These are phyloP conservation scores for Psophocarpus tetragonolobus DNA, from an alignment of 306 rosid species.

Conservation along the genomic window DNA sequence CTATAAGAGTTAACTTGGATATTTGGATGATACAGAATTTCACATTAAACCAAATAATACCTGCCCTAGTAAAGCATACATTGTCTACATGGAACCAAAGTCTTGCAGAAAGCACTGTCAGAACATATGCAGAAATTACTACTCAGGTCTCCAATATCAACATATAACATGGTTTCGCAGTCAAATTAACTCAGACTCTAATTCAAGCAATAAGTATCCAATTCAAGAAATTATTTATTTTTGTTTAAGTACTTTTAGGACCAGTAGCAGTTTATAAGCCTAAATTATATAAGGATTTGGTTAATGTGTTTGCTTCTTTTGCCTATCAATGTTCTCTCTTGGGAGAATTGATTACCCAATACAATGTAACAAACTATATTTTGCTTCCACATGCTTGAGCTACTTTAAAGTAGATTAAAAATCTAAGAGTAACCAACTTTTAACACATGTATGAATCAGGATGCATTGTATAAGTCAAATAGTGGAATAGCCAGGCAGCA, in stretches of 20 bases:
- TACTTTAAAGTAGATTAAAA: not conserved
- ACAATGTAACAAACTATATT: constrained; percentile 12
- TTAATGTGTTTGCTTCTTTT: not conserved
- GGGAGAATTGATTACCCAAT: constrained; percentile 2
- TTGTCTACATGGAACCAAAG: not conserved
- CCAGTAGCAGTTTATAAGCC: constrained; percentile 11
- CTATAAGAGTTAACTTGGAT: not conserved
- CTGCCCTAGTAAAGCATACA: constrained; percentile 2
- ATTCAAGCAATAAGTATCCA: constrained; percentile 16
- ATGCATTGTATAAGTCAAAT: not conserved
- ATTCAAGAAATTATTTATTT: not conserved
- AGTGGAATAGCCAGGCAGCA: not conserved
- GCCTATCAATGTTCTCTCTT: not conserved
- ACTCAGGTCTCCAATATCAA: constrained; percentile 25
- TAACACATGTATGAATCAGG: not conserved
- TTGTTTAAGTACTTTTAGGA: not conserved
- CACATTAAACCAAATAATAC: constrained; percentile 18
- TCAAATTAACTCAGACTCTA: not conserved
- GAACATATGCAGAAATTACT: not conserved
- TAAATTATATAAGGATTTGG: not conserved
- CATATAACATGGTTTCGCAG: not conserved
- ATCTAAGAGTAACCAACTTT: not conserved
- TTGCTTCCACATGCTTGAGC: not conserved
- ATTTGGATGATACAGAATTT: constrained; percentile 4
- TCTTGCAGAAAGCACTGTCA: not conserved